Base-by-base conservation (phyloP, 106 monocot species). In the Dendrobium chrysotoxum region DNA sequence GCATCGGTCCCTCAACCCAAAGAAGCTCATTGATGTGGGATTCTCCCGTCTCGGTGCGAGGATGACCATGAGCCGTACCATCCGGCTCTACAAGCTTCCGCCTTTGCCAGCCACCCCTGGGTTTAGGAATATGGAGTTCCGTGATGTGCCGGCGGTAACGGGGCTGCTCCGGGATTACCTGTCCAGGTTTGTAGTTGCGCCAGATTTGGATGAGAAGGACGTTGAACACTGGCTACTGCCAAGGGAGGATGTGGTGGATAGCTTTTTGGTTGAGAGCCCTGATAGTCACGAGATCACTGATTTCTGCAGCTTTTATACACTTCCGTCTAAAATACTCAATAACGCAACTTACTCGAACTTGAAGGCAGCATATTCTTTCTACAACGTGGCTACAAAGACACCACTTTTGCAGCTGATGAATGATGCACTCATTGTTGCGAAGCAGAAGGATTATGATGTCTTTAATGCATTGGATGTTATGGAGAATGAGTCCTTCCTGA, bases 401-500 rank as follows among this genome's bases (percentile, higher is more conserved):
- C 89, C 91, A 0, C 76, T 95, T 55, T 80, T 83, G 50, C 92
- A 95, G 85, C 85, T 95, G 82, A 90, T 90, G 83, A 92, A 92
- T 26, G 94, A 95, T 79, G 90, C 85, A 0, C 88, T 95, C 28
- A 88, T 90, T 47, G 90, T 92, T 39, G 94, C 92, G 7, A 95
- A 95, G 79, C 79, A 85, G 80, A 90, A 82, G 84, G 91, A 86
- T 38, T 95, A 81, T 80, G 94, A 95, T 82, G 94, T 95, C 18
- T 95, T 90, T 78, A 95, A 95, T 64, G 94, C 91, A 7, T 83
- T 95, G 2, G 91, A 92, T 79, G 86, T 95, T n/a, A 95, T 94
- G 94, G 81, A 95, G 4, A 95, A 95, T 65, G 91, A 92, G 42
- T 86, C 78, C 20, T 91, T 95, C 77, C 75, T 95, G 40, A 91